Base-by-base conservation (phyloP, 331 rosid species). In the Saraca asoca region DNA sequence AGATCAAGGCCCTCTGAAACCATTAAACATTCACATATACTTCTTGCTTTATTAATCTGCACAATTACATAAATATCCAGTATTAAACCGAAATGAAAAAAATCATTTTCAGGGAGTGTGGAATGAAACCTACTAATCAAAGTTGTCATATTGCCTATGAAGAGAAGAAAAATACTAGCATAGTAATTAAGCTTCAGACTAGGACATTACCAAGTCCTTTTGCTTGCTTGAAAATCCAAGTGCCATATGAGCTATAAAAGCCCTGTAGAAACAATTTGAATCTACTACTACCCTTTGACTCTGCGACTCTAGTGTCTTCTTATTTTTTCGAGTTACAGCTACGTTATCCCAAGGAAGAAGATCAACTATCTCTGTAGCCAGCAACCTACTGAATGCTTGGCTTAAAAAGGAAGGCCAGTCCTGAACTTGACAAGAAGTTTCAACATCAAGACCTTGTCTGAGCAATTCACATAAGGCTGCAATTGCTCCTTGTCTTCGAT, bases 401-500 rank as follows among this genome's bases (percentile, higher is more conserved):
- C 79, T 85, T 62, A 94, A 78, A 74, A 90, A 94, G 76, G 84
- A 88, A 38, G 90, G 91, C 99, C 99, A 94, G 70, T 94, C 97
- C 75, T 83, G 84, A 59, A 90, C 95, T 77, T 83, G 97, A 79
- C 99, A 82, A 9, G 89, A 83, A 53, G 83, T 71, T 79, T 94
- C 97, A 68, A 88, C 92, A 67, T 79, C 99, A 66, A 90, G 97
- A 53, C 97, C 99, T 81, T 94, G 97, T 71, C 97, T 84, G 45
- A 94, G 84, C 81, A 94, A 78, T 75, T 90, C 99, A 64, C 97
- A 83, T 79, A 94, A 79, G 56, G 99, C 99, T 7, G 87, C 83
- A 82, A 94, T 88, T 48, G 97, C 99, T 73, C 99, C 95, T 61
- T 50, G 86, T 79, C 96, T 83, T 64, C 99, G 72, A 56, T 90